Evolutionary conservation across 495 filamentous ascomycete species (phyloP), one percentile per base, ranked within the genome.

Genomic region (Penicillium cinerascens): DNA sequence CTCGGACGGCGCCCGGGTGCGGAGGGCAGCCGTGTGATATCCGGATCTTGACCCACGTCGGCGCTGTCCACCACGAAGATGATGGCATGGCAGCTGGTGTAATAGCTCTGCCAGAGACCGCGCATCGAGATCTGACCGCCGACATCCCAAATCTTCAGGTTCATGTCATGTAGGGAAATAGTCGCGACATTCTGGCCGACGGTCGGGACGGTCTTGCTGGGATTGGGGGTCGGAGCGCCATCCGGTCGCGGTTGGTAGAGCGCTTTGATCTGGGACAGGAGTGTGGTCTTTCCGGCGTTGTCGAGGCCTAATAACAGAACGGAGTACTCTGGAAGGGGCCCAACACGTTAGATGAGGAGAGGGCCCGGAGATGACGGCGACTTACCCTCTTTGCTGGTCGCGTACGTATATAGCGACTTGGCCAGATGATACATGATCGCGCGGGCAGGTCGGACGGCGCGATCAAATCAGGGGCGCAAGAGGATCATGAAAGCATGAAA

Each of bases 111-210:
- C 93, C 93, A 98, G 5, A 98, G 85, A 51, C 86, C 85, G 42
- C 93, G 87, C 64, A 98, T 82, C 8, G 78, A 82, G 57, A 92
- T 84, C 69, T 98, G 93, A 2, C 93, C 93, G 49, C 93, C 93
- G 3, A 98, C 88, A 70, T 98, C 93, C 93, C 93, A 98, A 65
- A 98, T 87, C 78, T 96, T 96, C 61, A 98, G 80, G 76, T 97
- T 96, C 83, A 96, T 88, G 61, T 95, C 88, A 1, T 87, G 85
- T 10, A 97, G 77, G 1, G 83, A 80, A 67, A 98, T 88, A 39
- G 90, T 91, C 33, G 89, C 84, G 57, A 97, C 92, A 72, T 97
- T 98, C 65, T 98, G 93, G 50, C 93, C 93, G 64, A 98, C 93
- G 15, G 93, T 98, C 15, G 93, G 93, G 27, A 97, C 95, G 40